Conservation (phyloP, 495 filamentous ascomycete species). For the Xylaria nigripes region DNA sequence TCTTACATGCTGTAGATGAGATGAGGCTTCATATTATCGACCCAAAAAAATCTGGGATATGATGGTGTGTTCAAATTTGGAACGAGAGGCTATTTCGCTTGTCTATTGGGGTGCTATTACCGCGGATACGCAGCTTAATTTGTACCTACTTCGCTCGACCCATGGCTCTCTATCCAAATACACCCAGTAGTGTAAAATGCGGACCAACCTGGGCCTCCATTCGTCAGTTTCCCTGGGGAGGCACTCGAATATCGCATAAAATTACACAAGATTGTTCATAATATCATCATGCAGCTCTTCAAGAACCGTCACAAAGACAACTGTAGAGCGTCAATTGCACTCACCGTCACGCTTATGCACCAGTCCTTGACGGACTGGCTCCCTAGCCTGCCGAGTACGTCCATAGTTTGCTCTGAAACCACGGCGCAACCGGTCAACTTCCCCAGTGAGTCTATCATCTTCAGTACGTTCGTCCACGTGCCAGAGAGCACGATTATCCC, state of each 20-base stretch:
- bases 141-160: conserved; percentile 31
- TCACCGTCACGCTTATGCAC: conserved; percentile 24
- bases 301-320: conserved; percentile 24
- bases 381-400: conserved; percentile 19
- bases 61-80: conserved; percentile 18
- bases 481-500: no score
- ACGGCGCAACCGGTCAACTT: conserved; percentile 25
- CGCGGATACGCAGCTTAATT: conserved; percentile 26
- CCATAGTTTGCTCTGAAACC: conserved; percentile 28
- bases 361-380: conserved; percentile 26
- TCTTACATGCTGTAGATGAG: conserved; percentile 11
- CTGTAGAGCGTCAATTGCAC: conserved; percentile 19
- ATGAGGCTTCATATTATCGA: conserved; percentile 34
- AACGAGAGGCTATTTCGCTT: conserved; percentile 24
- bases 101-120: conserved; percentile 30
- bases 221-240: conserved; percentile 22
- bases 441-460: conserved; percentile 24
- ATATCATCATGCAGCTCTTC: conserved; percentile 30
- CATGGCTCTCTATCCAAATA: conserved; percentile 25
- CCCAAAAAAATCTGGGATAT: conserved; percentile 27
- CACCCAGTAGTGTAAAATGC: no score
- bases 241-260: conserved; percentile 24
- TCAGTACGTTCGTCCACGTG: conserved; percentile 17
- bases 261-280: conserved; percentile 27
- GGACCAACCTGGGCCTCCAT: no score